phyloP scores from a whole-genome alignment of 2,329 filamentous ascomycete genomes.

The Monilinia aucupariae region DNA sequence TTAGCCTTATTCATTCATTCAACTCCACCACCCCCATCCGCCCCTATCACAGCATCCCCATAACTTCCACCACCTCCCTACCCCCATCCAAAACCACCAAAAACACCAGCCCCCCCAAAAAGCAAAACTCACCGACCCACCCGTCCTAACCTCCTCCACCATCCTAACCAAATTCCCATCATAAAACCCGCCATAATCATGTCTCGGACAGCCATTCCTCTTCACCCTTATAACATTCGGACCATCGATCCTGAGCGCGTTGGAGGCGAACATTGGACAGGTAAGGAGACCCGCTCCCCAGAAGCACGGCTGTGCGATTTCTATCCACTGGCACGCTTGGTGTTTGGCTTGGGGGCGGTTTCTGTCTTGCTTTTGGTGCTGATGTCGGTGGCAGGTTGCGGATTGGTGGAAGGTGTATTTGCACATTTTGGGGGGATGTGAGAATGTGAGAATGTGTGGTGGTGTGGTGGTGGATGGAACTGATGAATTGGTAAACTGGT shows the following conservation, averaged over 20 bases:
- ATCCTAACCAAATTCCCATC: constrained; percentile 15
- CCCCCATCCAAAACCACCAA: background rate
- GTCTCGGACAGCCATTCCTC: background rate
- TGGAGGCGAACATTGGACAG: constrained; percentile 7
- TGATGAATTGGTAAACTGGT: too few relatives aligned
- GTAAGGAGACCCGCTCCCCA: constrained; percentile 5
- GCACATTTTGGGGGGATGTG: background rate
- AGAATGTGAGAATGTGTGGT: background rate
- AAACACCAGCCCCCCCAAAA: too few relatives aligned
- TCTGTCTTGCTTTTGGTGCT: background rate
- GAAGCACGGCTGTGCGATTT: constrained; percentile 5
- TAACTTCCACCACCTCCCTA: background rate
- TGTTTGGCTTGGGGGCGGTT: background rate
- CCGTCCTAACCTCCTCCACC: constrained; percentile 8
- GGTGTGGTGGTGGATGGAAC: background rate
- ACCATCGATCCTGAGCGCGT: constrained; percentile 5
- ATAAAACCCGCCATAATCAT: constrained; percentile 7
- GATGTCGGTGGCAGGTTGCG: background rate
- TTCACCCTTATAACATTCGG: constrained; percentile 4
- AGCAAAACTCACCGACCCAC: constrained; percentile 10
- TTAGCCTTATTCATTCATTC: background rate
- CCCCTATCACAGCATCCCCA: too few relatives aligned
- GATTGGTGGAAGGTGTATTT: constrained; percentile 13
- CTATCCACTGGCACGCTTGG: constrained; percentile 14
- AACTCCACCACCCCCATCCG: background rate